A percentile compares a stretch with the other conserved stretches of the same genome.
phyloP scores from a whole-genome alignment of 352 stramenopile species.

The Pythium apleroticum region DNA sequence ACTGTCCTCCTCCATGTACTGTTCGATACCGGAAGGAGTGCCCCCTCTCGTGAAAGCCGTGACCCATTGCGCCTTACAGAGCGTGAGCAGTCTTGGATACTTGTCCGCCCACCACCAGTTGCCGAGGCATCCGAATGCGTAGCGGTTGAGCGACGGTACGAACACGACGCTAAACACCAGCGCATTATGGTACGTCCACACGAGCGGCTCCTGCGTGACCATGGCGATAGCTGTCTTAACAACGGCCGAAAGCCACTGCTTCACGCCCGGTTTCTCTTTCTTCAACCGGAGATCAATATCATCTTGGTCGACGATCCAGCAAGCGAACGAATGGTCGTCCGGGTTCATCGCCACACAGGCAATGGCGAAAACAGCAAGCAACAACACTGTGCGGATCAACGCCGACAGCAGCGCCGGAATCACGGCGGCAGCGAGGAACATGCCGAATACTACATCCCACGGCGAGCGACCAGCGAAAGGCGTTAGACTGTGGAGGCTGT shows the following conservation, averaged over 20 bases:
- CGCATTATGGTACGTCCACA: constrained; percentile 62
- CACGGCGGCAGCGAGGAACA: constrained; percentile 69
- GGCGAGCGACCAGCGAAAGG: too few relatives aligned
- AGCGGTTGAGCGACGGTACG: constrained; percentile 57
- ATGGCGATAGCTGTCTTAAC: constrained; percentile 71
- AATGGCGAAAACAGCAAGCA: constrained; percentile 31
- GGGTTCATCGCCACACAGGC: constrained; percentile 55
- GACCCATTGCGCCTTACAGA: constrained; percentile 58
- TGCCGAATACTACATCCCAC: constrained; percentile 49
- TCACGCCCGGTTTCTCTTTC: constrained; percentile 38
- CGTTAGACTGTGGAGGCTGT: not conserved
- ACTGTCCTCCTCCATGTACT: constrained; percentile 37
- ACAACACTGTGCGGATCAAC: constrained; percentile 38
- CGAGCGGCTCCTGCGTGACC: constrained; percentile 59
- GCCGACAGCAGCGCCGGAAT: constrained; percentile 55
- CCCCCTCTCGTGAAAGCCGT: constrained; percentile 50
- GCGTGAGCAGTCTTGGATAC: constrained; percentile 35
- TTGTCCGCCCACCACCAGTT: constrained; percentile 76
- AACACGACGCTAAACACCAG: constrained; percentile 66
- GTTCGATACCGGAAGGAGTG: constrained; percentile 47
- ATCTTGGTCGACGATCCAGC: constrained; percentile 65
- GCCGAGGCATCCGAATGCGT: constrained; percentile 66
- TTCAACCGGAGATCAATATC: constrained; percentile 37
- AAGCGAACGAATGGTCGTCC: constrained; percentile 68
- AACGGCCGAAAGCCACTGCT: constrained; percentile 68